These are phyloP conservation scores for Suhomyces choctaworum DNA, from an alignment of 1,139 yeast genomes.

Conservation along the genomic window DNA sequence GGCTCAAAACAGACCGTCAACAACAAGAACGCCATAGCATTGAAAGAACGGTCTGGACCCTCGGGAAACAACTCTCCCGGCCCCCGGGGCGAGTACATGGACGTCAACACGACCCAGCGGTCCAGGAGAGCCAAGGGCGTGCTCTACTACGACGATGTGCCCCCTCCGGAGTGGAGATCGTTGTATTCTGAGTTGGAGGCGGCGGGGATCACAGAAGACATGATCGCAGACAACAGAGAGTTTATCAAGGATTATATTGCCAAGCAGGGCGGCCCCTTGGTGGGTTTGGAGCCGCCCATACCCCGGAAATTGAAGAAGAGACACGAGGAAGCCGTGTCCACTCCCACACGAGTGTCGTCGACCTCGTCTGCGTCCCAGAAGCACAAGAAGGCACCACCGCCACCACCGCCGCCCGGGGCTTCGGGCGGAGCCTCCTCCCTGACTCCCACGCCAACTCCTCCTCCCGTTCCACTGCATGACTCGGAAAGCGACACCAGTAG, in stretches of 20 bases:
- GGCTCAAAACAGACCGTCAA: constrained; percentile 83
- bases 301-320: constrained; percentile 55
- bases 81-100: constrained; percentile 67
- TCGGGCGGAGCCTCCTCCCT: constrained; percentile 7
- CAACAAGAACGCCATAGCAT: constrained; percentile 84
- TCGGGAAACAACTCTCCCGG: constrained; percentile 49
- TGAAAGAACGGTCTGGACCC: constrained; percentile 53
- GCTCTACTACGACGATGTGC: constrained; percentile 72
- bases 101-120: constrained; percentile 54
- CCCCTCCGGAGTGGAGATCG: constrained; percentile 85
- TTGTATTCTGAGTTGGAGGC: constrained; percentile 71
- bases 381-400: constrained; percentile 46
- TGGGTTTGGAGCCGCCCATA: constrained; percentile 82
- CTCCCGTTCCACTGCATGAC: constrained; percentile 2
- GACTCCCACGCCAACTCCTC: constrained; percentile 4
- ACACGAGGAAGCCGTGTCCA: constrained; percentile 12
- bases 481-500: constrained; percentile 1
- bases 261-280: constrained; percentile 80
- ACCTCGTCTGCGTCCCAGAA: constrained; percentile 16
- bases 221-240: constrained; percentile 84
- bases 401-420: constrained; percentile 40
- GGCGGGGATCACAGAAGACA: constrained; percentile 83
- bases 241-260: constrained; percentile 77
- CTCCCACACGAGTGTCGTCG: constrained; percentile 7
- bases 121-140: constrained; percentile 58